Evolutionary conservation across 2,329 filamentous ascomycete species (phyloP), one percentile per base, ranked within the genome.

Genomic region (Zalaria obscura): DNA sequence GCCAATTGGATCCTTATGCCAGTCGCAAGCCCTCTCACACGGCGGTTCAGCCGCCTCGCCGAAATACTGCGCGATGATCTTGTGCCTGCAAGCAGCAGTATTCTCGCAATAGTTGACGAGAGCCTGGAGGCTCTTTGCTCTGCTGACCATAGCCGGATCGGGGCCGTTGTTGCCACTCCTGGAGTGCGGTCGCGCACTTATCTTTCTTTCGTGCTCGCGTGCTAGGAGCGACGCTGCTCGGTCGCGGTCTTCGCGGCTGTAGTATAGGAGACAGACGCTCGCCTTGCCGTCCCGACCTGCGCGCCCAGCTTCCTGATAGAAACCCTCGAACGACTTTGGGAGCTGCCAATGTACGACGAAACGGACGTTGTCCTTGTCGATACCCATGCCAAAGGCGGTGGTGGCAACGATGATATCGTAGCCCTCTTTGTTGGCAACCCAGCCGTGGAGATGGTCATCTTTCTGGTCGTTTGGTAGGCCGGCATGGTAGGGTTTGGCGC

Each of bases 381-480:
- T 95, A 26, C 89, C 89, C 89, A 96, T 96, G 2, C 89, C 89
- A 54, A 96, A 96, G 0, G 89, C 89, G 8, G 86, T 96, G 0
- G 89, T 96, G 2, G 89, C 89, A 27, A 95, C 87, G 46, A 96
- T 89, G 38, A 96, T 78, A 57, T 91, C 87, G 62, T 91, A 94
- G 1, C 82, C 82, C 26, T 73, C 69, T 41, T 76, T 73, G 56
- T 85, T 83, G 41, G 72, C 69, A 36, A 87, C 78, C 83, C 83
- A 89, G 11, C 73, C 72, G 10, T 71, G 62, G 3, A 88, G 68
- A 1, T 81, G 81, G 44, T 82, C 75, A 49, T 83, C 79, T 54
- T 86, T 87, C 43, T 74, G 70, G 5, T 57, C 67, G 54, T 78
- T 73, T 42, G 75, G 60, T 48, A 91, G 65, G 53, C 81, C 76